These are phyloP conservation scores for Helminthosporium solani DNA, from an alignment of 2,329 filamentous ascomycete genomes.

Conservation along the genomic window DNA sequence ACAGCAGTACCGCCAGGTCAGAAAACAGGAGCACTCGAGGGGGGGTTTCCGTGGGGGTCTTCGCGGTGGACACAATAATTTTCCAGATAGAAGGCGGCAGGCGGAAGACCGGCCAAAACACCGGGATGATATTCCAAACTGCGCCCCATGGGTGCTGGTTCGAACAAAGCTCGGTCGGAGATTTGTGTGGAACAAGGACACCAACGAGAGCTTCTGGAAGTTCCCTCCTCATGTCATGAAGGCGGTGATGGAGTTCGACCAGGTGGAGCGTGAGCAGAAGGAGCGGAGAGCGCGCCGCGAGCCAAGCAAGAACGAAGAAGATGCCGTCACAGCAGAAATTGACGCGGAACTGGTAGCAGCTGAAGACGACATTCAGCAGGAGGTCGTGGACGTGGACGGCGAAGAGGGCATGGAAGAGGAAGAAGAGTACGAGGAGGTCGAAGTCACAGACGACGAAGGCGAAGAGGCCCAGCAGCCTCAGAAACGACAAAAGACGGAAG, in stretches of 20 bases:
- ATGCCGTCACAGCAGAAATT: conserved; percentile 37
- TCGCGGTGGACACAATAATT: conserved; percentile 54
- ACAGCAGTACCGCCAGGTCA: conserved; percentile 19
- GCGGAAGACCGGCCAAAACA: conserved; percentile 78
- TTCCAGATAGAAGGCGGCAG: conserved; percentile 64
- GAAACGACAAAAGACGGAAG: conserved; percentile 53
- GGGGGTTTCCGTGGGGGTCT: conserved; percentile 41
- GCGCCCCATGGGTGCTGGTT: conserved; percentile 87
- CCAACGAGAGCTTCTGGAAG: conserved; percentile 91
- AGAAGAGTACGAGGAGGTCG: conserved; percentile 75
- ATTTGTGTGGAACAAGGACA: conserved; percentile 85
- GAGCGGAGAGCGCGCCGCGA: conserved; percentile 53
- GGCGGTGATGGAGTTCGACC: conserved; percentile 67
- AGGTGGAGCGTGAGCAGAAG: conserved; percentile 69
- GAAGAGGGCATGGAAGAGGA: conserved; percentile 54
- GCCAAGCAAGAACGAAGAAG: conserved; percentile 36
- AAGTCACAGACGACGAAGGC: conserved; percentile 64
- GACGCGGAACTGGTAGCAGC: conserved; percentile 33
- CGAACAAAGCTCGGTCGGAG: conserved; percentile 85
- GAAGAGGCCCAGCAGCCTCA: conserved; percentile 52
- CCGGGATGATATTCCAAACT: conserved; percentile 75
- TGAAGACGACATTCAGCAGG: conserved; percentile 31
- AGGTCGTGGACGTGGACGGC: conserved; percentile 37
- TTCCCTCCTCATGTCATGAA: conserved; percentile 85
- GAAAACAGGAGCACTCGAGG: conserved; percentile 16